A percentile compares a stretch with the other conserved stretches of the same genome.
These are phyloP conservation scores for Ophiostoma fasciatum DNA, from an alignment of 2,329 filamentous ascomycete species.

Conservation along the genomic window DNA sequence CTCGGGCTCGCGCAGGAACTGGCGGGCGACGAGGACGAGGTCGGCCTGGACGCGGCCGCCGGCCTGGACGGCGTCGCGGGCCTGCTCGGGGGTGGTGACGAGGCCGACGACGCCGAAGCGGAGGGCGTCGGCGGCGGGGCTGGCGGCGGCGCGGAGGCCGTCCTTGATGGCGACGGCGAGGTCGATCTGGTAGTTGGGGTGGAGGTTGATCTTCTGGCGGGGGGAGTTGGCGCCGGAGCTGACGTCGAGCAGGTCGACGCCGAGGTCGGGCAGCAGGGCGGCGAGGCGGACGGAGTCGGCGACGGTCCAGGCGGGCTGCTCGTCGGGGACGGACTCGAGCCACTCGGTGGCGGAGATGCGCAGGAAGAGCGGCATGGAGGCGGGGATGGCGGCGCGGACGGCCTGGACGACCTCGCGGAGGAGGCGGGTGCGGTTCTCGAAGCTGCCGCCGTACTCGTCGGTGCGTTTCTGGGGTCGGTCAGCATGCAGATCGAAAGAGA, in stretches of 20 bases:
- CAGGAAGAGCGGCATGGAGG: constrained; percentile 39
- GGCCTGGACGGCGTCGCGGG: constrained; percentile 41
- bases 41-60: constrained; percentile 38
- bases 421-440: constrained; percentile 51
- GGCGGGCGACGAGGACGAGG: constrained; percentile 56
- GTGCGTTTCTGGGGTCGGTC: constrained; percentile 34
- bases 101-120: constrained; percentile 61
- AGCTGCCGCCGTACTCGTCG: constrained; percentile 49
- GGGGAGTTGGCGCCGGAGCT: constrained; percentile 59
- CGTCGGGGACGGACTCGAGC: constrained; percentile 30
- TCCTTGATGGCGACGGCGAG: constrained; percentile 59
- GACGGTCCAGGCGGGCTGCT: constrained; percentile 47
- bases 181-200: constrained; percentile 58
- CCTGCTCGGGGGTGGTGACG: constrained; percentile 55
- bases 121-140: constrained; percentile 33
- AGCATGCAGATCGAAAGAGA: neutral
- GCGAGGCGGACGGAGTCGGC: constrained; percentile 54
- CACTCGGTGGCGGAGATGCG: constrained; percentile 49
- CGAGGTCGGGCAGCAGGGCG: constrained; percentile 51
- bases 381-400: constrained; percentile 36
- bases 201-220: constrained; percentile 42
- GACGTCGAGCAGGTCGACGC: constrained; percentile 74
- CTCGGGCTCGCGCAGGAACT: constrained; percentile 71
- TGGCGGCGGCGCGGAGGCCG: constrained; percentile 35
- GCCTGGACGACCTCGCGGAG: constrained; percentile 38